These are phyloP conservation scores for Cicer chorassanicum DNA, from an alignment of 306 rosid species.

Conservation along the genomic window DNA sequence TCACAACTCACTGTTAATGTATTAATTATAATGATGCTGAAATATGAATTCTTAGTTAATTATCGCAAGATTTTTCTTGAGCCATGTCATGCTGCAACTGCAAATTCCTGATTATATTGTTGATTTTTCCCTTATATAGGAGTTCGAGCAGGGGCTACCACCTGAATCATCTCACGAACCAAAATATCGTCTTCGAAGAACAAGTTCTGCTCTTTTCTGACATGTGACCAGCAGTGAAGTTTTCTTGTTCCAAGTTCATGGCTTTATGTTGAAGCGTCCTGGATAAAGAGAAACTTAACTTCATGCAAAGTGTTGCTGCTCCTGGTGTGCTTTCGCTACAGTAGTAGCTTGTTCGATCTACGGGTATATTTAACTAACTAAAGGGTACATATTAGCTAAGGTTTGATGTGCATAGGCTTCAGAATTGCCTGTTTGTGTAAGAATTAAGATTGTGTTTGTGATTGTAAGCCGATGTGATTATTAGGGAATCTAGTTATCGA, in stretches of 20 bases:
- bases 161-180: constrained; percentile 46
- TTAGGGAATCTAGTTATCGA: constrained; percentile 44
- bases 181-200: constrained; percentile 73
- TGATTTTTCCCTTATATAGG: constrained; percentile 49
- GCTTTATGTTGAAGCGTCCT: not conserved
- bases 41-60: not conserved
- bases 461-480: constrained; percentile 9
- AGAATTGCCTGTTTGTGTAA: constrained; percentile 38
- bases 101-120: constrained; percentile 28
- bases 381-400: constrained; percentile 48
- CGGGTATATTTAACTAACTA: constrained; percentile 47
- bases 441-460: constrained; percentile 30
- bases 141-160: constrained; percentile 54
- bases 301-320: constrained; percentile 20
- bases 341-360: constrained; percentile 37
- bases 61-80: constrained; percentile 7
- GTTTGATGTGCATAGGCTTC: constrained; percentile 46
- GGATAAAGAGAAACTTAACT: constrained; percentile 38
- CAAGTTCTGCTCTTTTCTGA: constrained; percentile 69
- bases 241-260: constrained; percentile 29
- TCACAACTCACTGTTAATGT: not conserved
- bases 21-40: not conserved
- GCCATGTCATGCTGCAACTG: constrained; percentile 14
- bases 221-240: constrained; percentile 34
- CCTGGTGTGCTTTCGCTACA: constrained; percentile 41